Evolutionary conservation across 352 stramenopile genomes (phyloP), one percentile per base, ranked within the genome.

Genomic region (Globisporangium parvum): DNA sequence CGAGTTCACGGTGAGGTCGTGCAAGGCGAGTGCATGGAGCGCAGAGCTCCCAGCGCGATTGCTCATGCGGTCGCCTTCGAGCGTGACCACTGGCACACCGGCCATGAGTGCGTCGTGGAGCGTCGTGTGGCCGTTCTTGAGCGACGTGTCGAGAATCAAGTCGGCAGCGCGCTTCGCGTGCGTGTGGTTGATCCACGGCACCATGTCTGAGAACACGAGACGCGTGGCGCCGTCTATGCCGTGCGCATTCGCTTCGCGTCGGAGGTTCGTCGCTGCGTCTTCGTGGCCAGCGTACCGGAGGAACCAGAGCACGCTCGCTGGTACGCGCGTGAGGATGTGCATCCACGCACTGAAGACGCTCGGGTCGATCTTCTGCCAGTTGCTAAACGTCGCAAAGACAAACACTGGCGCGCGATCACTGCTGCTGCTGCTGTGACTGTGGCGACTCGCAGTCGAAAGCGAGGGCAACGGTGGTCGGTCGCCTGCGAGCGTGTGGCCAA

Each of bases 311-410:
- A 89, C 70, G 5, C 77, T 80, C 2, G 53, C 62, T 0, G 84
- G 80, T n/a, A 92, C 74, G 33, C 79, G 78, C 6, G 59, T 51
- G 21, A 96, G 47, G 44, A 93, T 87, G 33, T 79, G 64, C 82
- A 91, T 93, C 84, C 84, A 96, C 17, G 75, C 76, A 17, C 60
- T 62, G 60, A 93, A 94, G 26, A 91, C 55, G 18, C 44, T 59
- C 1, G 84, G 78, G 42, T 94, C 80, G 60, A 96, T 89, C 70
- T 96, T 96, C 65, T 92, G 83, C 74, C 80, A 93, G 58, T 93
- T 92, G 67, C 81, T 93, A 59, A 95, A 91, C 15, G 80, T 88
- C 17, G 81, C 83, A 47, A 95, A 93, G 0, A 90, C 69, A 31
- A 95, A 82, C 17, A 60, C 37, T 53, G 40, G 51, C 40, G 15